Base-by-base conservation (phyloP, 1,284 basidiomycete species). In the Laetiporus sulphureus region DNA sequence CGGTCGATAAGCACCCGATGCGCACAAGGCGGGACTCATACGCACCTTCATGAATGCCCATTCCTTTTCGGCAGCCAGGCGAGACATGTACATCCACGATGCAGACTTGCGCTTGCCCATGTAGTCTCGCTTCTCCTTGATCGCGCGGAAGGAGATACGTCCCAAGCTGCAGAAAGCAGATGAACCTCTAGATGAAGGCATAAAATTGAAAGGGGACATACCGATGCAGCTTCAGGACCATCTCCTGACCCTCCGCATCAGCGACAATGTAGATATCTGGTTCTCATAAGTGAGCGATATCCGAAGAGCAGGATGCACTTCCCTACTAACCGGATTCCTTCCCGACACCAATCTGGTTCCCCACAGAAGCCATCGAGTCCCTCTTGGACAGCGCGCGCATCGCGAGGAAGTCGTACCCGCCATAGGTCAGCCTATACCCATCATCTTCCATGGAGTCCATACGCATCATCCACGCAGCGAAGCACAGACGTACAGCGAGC, bases 71-170 rank as follows among this genome's bases (percentile, higher is more conserved):
- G 95, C 95, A 8, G 93, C 87, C 35, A 99, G 67, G 21, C 95
- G 79, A 40, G 91, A 95, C 91, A 99, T 93, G 67, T 97, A 99
- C 94, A 99, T 97, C 95, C 95, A 99, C 22, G 91, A 95, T 0
- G 94, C 94, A 25, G 87, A 91, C 65, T 92, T 92, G 29, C 95
- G 78, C 63, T 95, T 96, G 22, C 93, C 91, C 52, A 99, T 72
- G 63, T 99, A 99, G 62, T 99, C 96, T 50, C 95, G 76, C 63
- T 99, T 99, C 54, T 86, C 79, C 66, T 99, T 99, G 68, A 99
- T 94, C 0, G 91, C 83, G 39, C 95, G 83, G 68, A 99, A 99
- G 0, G 93, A 97, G 56, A 98, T 83, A 32, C 95, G 85, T 20
- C 95, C 95, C 24, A 99, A 76, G 34, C 95, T 94, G 47, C 29